phyloP scores from a whole-genome alignment of 495 filamentous ascomycete species.

The Daldinia loculata region DNA sequence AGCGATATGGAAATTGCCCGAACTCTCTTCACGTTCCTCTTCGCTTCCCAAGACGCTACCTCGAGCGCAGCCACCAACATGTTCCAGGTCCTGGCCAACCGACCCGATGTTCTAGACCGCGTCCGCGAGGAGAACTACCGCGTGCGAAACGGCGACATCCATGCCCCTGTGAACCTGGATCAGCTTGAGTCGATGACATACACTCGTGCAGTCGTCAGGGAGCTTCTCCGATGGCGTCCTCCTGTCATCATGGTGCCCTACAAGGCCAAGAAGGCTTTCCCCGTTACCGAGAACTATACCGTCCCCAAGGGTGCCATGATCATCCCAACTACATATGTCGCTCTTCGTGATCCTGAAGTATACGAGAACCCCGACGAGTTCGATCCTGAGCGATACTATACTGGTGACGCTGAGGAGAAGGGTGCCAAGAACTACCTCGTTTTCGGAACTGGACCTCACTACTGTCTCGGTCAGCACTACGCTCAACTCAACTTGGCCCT shows the following conservation, averaged over 20 bases:
- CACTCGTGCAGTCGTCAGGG: conserved; percentile 91
- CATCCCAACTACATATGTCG: conserved; percentile 87
- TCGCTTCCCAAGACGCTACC: conserved; percentile 97
- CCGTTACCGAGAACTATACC: conserved; percentile 86
- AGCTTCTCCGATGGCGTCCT: conserved; percentile 93
- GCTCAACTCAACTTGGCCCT: conserved; percentile 88
- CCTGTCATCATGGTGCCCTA: conserved; percentile 99
- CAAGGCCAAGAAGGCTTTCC: conserved; percentile 93
- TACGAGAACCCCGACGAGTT: conserved; percentile 90
- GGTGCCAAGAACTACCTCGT: conserved; percentile 97
- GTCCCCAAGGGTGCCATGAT: conserved; percentile 95
- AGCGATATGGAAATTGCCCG: conserved; percentile 92
- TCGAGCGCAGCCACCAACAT: conserved; percentile 93
- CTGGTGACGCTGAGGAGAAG: conserved; percentile 83
- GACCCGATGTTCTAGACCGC: conserved; percentile 87
- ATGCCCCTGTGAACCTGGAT: conserved; percentile 77
- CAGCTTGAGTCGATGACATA: conserved; percentile 88
- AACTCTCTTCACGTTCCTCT: conserved; percentile 97
- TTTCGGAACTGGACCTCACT: conserved; percentile 95
- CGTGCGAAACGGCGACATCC: conserved; percentile 78
- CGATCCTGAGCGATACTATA: conserved; percentile 92
- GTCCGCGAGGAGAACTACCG: conserved; percentile 91
- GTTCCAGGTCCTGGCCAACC: conserved; percentile 93
- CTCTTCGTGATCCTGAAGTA: conserved; percentile 91
- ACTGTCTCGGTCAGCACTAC: conserved; percentile 95